Conservation (phyloP, 768 basidiomycete genomes). For the Mycena rosella region DNA sequence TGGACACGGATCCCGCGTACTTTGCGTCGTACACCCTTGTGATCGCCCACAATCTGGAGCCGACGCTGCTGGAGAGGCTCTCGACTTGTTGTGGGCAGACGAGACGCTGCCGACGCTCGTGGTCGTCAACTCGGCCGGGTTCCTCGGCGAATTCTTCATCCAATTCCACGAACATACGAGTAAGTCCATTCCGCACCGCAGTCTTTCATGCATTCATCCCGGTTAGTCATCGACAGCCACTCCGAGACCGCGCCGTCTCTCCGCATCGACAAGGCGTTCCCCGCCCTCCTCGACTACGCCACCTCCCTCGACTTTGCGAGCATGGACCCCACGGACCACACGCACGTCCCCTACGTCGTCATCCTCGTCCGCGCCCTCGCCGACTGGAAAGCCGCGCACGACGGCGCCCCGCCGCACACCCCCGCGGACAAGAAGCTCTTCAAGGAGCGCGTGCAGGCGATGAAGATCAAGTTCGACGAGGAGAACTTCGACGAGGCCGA, state of each 20-base stretch:
- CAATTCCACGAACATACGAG: slow-evolving; percentile 92
- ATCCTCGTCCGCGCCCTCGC: slow-evolving; percentile 88
- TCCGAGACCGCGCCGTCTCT: slow-evolving; percentile 81
- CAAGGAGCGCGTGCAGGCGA: slow-evolving; percentile 71
- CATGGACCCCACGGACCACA: slow-evolving; percentile 92
- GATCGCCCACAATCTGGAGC: slow-evolving; percentile 85
- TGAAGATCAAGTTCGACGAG: slow-evolving; percentile 85
- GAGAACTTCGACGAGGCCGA: slow-evolving; percentile 98
- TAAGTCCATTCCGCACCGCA: slow-evolving; percentile 52
- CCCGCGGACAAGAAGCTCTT: slow-evolving; percentile 81
- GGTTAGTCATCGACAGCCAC: slow-evolving; percentile 88
- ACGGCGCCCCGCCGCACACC: slow-evolving; percentile 69
- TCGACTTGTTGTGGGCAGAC: slow-evolving; percentile 78
- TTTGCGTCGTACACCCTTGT: slow-evolving; percentile 80
- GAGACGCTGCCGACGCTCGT: slow-evolving; percentile 75
- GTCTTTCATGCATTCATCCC: slow-evolving; percentile 3
- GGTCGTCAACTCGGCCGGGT: slow-evolving; percentile 87
- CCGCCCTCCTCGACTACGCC: slow-evolving; percentile 81
- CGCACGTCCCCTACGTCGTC: slow-evolving; percentile 91
- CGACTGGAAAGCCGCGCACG: slow-evolving; percentile 87
- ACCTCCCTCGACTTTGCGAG: slow-evolving; percentile 75
- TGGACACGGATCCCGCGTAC: slow-evolving; percentile 67
- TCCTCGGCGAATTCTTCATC: slow-evolving; percentile 88
- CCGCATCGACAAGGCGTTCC: slow-evolving; percentile 92
- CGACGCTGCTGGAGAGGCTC: slow-evolving; percentile 66